Evolutionary conservation across 768 basidiomycete species (phyloP).

Genomic region (Suillus ampliporus): DNA sequence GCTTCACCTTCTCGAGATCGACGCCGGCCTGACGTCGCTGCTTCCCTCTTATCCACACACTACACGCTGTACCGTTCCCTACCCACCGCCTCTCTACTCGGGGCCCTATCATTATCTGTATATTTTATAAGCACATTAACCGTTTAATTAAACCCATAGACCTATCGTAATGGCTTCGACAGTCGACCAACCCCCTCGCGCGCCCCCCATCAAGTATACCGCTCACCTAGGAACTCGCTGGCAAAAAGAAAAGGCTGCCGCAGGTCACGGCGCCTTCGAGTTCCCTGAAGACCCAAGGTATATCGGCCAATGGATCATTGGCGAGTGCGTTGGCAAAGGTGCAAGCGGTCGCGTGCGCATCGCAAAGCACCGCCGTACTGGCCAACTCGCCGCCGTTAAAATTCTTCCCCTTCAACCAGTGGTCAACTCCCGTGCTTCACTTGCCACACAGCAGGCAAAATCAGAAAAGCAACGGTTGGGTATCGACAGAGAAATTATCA

Average conservation of each 20-base stretch:
- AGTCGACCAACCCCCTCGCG: slow-evolving; percentile 64
- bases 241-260: slow-evolving; percentile 87
- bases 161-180: slow-evolving; percentile 31
- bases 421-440: slow-evolving; percentile 71
- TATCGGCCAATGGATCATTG: slow-evolving; percentile 92
- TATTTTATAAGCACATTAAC: slow-evolving; percentile 10
- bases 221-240: slow-evolving; percentile 81
- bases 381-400: slow-evolving; percentile 94
- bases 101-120: slow-evolving; percentile 22
- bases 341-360: slow-evolving; percentile 95
- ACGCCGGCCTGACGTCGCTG: neutral
- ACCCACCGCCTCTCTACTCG: neutral
- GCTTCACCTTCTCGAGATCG: slow-evolving; percentile 2
- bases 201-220: slow-evolving; percentile 73
- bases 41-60: slow-evolving; percentile 11
- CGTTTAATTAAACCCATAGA: neutral
- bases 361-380: slow-evolving; percentile 83
- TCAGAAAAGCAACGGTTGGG: slow-evolving; percentile 83
- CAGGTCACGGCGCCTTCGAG: slow-evolving; percentile 76
- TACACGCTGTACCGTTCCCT: neutral
- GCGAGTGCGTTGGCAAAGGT: slow-evolving; percentile 93
- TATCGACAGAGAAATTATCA: slow-evolving; percentile 93
- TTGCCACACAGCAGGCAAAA: slow-evolving; percentile 70
- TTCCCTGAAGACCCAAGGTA: slow-evolving; percentile 82
- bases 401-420: slow-evolving; percentile 87